A percentile compares a stretch with the other conserved stretches of the same genome.
Conservation (phyloP, 2,329 filamentous ascomycete species). For the Leptodontidium sp. region DNA sequence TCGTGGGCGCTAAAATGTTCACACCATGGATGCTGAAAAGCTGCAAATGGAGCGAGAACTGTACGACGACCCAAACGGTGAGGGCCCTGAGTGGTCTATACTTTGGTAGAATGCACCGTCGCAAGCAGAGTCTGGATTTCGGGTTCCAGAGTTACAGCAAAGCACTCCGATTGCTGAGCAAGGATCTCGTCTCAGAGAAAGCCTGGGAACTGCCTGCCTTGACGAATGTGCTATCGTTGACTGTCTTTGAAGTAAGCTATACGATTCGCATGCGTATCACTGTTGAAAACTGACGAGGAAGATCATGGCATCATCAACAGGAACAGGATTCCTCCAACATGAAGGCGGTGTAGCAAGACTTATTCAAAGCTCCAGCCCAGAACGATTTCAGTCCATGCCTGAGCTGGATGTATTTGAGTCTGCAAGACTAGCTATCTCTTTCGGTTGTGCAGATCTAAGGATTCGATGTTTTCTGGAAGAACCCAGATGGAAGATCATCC, state of each 20-base stretch:
- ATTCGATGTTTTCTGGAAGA: constrained; percentile 32
- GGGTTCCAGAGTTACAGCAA: constrained; percentile 31
- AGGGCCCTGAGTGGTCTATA: constrained; percentile 30
- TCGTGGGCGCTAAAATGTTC: constrained; percentile 7
- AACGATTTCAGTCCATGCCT: constrained; percentile 28
- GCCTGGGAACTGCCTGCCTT: constrained; percentile 21
- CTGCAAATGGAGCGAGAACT: constrained; percentile 21
- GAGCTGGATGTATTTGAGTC: constrained; percentile 29
- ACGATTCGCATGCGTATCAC: no score
- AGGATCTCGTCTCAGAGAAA: constrained; percentile 20
- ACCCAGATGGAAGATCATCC: constrained; percentile 26
- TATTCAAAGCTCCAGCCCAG: constrained; percentile 27
- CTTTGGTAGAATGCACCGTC: constrained; percentile 29
- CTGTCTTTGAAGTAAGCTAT: constrained; percentile 26
- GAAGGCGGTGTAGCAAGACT: constrained; percentile 27
- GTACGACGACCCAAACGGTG: constrained; percentile 33
- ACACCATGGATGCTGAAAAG: constrained; percentile 9
- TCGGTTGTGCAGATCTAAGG: constrained; percentile 27
- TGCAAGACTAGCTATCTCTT: constrained; percentile 22
- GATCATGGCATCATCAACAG: constrained; percentile 32
- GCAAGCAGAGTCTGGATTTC: constrained; percentile 22
- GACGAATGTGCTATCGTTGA: constrained; percentile 29
- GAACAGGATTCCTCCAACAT: constrained; percentile 30
- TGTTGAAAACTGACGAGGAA: neutral
- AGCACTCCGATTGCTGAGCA: constrained; percentile 29